Evolutionary conservation across 805 yeast species (phyloP), one percentile per base, ranked within the genome.

Genomic region (Metschnikowia matae): DNA sequence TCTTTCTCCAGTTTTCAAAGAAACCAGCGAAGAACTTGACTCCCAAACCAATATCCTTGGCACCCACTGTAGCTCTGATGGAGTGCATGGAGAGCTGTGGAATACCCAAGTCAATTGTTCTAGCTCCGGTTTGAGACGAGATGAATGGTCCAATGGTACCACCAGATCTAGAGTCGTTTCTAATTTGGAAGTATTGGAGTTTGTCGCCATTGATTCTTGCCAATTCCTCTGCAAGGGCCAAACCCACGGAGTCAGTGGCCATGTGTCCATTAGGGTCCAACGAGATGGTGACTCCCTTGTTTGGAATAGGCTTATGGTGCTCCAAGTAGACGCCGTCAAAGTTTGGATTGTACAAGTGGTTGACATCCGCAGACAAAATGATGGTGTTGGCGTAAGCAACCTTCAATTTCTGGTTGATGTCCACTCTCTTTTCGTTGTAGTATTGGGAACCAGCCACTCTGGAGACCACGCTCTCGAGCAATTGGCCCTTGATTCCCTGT

Each of bases 71-170:
- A 26, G 94, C 95, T 60, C 96, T 78, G 58, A 88, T 85, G 39
- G 89, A 83, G 68, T 88, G 96, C 96, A 88, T 88, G 2, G 92
- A 80, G 59, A 86, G 74, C 68, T 88, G 95, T 2, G 95, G 83
- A 58, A 88, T 84, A 49, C 96, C 96, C 51, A 87, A 67, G 60
- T 88, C 96, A 49, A 87, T 80, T 40, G 92, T 85, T 61, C 88
- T 75, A 3, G 87, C 87, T 49, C 89, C 89, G 1, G 88, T 82
- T 54, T 77, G 80, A 38, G 79, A 68, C 14, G 87, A 72, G 48
- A 84, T 71, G 10, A 78, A 74, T 20, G 89, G 96, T 0, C 96
- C 96, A 62, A 89, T 87, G 26, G 96, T 88, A 37, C 95, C 95
- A 32, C 96, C 96, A 0, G 90, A 84, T 63, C 94, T 80, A 14